phyloP scores from a whole-genome alignment of 2,329 filamentous ascomycete species.

The Diaporthe capsici region DNA sequence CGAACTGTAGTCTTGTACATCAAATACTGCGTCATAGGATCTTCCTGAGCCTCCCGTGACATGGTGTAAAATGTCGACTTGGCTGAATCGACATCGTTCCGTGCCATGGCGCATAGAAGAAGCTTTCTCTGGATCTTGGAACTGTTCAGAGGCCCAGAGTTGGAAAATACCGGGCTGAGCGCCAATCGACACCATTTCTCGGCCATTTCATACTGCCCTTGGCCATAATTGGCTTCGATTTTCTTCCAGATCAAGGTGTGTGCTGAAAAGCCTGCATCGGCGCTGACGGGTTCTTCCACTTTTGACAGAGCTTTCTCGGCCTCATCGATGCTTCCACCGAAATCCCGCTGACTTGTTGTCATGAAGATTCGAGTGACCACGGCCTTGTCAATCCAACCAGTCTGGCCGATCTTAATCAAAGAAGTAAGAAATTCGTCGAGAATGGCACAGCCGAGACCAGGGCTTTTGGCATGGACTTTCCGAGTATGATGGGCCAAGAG shows the following conservation, averaged over 20 bases:
- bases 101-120: constrained; percentile 77
- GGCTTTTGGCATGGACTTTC: constrained; percentile 70
- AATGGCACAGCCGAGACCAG: constrained; percentile 61
- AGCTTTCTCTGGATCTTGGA: constrained; percentile 81
- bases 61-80: constrained; percentile 71
- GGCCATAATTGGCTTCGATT: constrained; percentile 71
- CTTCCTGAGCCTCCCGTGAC: constrained; percentile 68
- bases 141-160: constrained; percentile 75
- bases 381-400: constrained; percentile 77
- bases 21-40: constrained; percentile 78
- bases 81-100: constrained; percentile 68
- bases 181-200: constrained; percentile 81
- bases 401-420: constrained; percentile 58
- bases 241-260: constrained; percentile 86
- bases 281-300: constrained; percentile 63
- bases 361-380: constrained; percentile 79
- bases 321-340: constrained; percentile 47
- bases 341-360: constrained; percentile 62
- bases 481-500: constrained; percentile 77
- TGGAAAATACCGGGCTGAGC: constrained; percentile 75
- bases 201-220: constrained; percentile 66
- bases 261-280: constrained; percentile 74
- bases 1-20: constrained; percentile 81
- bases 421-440: constrained; percentile 75
- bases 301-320: constrained; percentile 57